Evolutionary conservation across 331 rosid genomes (phyloP).

Genomic region (Dryas integrifolia): DNA sequence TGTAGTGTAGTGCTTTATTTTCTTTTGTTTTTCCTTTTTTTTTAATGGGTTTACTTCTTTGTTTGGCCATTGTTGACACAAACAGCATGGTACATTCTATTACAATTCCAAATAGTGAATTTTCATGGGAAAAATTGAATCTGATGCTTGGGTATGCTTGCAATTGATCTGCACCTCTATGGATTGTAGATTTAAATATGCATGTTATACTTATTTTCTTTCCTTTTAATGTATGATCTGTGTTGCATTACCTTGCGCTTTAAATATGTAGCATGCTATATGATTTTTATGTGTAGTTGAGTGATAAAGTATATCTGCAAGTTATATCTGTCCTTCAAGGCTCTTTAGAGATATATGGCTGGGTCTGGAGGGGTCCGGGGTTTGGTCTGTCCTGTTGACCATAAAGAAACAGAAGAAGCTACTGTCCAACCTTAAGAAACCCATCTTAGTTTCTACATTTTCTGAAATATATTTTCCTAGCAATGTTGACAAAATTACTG

Average conservation of each 20-base stretch:
- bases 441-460: constrained; percentile 11
- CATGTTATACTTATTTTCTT: neutral
- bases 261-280: neutral
- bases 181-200: neutral
- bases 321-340: constrained; percentile 1
- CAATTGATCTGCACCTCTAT: neutral
- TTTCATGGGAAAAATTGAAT: constrained; percentile 5
- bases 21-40: neutral
- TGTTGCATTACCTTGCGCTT: neutral
- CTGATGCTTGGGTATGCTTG: constrained; percentile 8
- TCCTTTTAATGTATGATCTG: neutral
- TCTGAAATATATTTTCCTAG: neutral
- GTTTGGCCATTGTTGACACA: neutral
- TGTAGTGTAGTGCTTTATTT: neutral
- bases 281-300: neutral
- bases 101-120: neutral
- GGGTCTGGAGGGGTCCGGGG: neutral
- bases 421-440: neutral
- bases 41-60: neutral
- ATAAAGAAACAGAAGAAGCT: neutral
- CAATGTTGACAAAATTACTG: neutral
- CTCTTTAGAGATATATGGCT: neutral
- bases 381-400: neutral
- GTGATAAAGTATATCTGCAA: neutral
- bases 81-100: neutral